These are phyloP conservation scores for Crithidia brevicula DNA, from an alignment of 208 protist species.

Conservation along the genomic window DNA sequence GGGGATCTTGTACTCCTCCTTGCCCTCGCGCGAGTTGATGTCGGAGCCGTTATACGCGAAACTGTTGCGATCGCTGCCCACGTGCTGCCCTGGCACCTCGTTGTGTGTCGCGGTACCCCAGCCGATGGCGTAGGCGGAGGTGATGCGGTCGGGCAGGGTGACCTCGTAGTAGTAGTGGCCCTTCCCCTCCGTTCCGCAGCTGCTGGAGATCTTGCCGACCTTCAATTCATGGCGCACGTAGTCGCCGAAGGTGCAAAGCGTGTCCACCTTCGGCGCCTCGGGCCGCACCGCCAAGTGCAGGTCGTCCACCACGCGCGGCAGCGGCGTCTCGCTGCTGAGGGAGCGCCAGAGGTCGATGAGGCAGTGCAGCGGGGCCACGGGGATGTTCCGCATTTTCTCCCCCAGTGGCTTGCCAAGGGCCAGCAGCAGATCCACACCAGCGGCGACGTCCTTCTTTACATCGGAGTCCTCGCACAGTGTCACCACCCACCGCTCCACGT, in stretches of 20 bases:
- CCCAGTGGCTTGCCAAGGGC: conserved; percentile 41
- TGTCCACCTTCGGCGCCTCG: conserved; percentile 35
- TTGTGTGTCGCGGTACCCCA: conserved; percentile 85
- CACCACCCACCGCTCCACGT: conserved; percentile 62
- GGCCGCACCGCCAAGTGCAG: conserved; percentile 27
- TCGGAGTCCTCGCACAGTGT: conserved; percentile 39
- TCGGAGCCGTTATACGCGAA: conserved; percentile 88
- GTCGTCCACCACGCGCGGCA: conserved; percentile 77
- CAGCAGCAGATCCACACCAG: conserved; percentile 82
- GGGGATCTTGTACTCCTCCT: conserved; percentile 86
- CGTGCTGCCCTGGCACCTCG: conserved; percentile 85
- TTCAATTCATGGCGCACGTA: conserved; percentile 69
- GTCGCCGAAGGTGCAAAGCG: conserved; percentile 83
- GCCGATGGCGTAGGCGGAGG: conserved; percentile 79
- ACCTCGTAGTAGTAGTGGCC: conserved; percentile 92
- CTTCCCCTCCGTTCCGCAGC: conserved; percentile 28
- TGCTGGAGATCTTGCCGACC: conserved; percentile 89
- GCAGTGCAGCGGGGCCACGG: conserved; percentile 75
- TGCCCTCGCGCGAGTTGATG: conserved; percentile 58
- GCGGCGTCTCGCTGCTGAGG: conserved; percentile 45
- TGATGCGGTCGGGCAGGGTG: conserved; percentile 71
- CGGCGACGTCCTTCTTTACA: conserved; percentile 71
- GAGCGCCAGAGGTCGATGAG: conserved; percentile 77
- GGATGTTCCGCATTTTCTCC: conserved; percentile 57
- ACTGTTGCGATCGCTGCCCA: conserved; percentile 85